A percentile compares a stretch with the other conserved stretches of the same genome.
phyloP scores from a whole-genome alignment of 2,329 filamentous ascomycete species.

The Penicillium aurantiogriseum region DNA sequence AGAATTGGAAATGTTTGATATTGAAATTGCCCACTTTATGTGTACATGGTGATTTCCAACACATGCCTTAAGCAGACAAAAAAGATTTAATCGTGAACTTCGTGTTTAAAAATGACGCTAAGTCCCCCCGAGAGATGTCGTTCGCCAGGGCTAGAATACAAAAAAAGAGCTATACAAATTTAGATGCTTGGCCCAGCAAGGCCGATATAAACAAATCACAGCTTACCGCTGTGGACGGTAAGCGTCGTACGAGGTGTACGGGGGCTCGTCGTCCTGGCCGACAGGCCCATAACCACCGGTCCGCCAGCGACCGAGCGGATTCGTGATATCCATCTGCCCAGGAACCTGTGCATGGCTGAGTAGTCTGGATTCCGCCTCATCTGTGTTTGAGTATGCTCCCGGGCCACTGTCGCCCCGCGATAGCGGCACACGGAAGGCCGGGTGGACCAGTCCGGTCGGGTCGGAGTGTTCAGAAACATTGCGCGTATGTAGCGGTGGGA shows the following conservation, averaged over 20 bases:
- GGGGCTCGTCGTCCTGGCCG: slow-evolving; percentile 34
- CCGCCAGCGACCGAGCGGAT: slow-evolving; percentile 37
- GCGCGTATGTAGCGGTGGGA: slow-evolving; percentile 26
- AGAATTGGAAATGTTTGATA: neutral
- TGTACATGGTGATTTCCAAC: neutral
- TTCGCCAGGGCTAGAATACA: slow-evolving; percentile 2
- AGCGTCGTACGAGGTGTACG: slow-evolving; percentile 36
- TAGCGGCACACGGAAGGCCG: slow-evolving; percentile 37
- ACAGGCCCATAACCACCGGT: slow-evolving; percentile 39
- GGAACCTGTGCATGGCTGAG: slow-evolving; percentile 39
- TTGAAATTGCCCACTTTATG: neutral
- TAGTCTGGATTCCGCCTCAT: slow-evolving; percentile 43
- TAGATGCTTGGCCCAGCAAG: neutral
- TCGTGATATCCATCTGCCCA: slow-evolving; percentile 18
- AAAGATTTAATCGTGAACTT: slow-evolving; percentile 5
- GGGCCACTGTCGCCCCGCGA: slow-evolving; percentile 27
- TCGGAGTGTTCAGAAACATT: slow-evolving; percentile 28
- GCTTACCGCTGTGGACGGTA: slow-evolving; percentile 29
- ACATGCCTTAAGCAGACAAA: neutral
- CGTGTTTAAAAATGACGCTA: slow-evolving; percentile 10
- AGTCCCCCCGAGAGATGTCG: neutral
- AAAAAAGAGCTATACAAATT: neutral
- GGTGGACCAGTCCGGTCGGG: slow-evolving; percentile 30
- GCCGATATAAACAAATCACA: slow-evolving; percentile 12
- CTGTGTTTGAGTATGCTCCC: slow-evolving; percentile 35